phyloP scores from a whole-genome alignment of 2,329 filamentous ascomycete genomes.

The Camillea tinctor region DNA sequence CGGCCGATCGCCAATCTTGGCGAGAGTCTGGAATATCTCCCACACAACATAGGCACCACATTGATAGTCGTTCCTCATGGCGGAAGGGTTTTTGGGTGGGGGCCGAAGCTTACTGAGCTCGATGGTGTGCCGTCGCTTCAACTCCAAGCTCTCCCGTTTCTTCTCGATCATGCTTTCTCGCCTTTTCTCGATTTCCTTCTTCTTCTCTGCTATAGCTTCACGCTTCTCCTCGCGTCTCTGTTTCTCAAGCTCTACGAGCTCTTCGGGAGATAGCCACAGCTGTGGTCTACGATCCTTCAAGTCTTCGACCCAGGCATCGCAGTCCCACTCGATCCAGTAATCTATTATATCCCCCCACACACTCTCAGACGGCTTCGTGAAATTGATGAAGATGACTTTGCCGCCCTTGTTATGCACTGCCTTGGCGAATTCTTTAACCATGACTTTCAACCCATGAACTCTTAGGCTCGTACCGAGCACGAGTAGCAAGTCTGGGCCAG shows the following conservation, averaged over 20 bases:
- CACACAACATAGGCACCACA: slow-evolving; percentile 33
- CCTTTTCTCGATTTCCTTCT: slow-evolving; percentile 24
- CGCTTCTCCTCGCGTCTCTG: slow-evolving; percentile 36
- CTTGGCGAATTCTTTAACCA: slow-evolving; percentile 70
- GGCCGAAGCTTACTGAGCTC: slow-evolving; percentile 20
- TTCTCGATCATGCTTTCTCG: slow-evolving; percentile 22
- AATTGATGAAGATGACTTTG: slow-evolving; percentile 71
- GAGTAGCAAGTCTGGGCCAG: slow-evolving; percentile 65
- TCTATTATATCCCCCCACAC: slow-evolving; percentile 72
- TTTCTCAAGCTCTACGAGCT: slow-evolving; percentile 40
- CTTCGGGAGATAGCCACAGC: slow-evolving; percentile 55
- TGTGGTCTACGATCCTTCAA: slow-evolving; percentile 57
- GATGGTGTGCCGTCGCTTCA: slow-evolving; percentile 21
- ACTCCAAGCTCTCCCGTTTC: slow-evolving; percentile 17
- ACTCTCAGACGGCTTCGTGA: slow-evolving; percentile 69
- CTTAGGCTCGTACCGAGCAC: slow-evolving; percentile 70
- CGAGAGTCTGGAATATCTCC: slow-evolving; percentile 33
- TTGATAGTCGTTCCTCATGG: slow-evolving; percentile 33
- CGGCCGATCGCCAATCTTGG: slow-evolving; percentile 30
- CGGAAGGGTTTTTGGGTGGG: slow-evolving; percentile 32
- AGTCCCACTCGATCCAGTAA: slow-evolving; percentile 74
- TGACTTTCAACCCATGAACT: slow-evolving; percentile 69
- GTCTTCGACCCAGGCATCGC: slow-evolving; percentile 69
- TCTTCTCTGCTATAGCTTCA: slow-evolving; percentile 23
- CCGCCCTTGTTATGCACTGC: slow-evolving; percentile 67